Evolutionary conservation across 108 stramenopile species (phyloP).

Genomic region (Mediolabrus comicus): DNA sequence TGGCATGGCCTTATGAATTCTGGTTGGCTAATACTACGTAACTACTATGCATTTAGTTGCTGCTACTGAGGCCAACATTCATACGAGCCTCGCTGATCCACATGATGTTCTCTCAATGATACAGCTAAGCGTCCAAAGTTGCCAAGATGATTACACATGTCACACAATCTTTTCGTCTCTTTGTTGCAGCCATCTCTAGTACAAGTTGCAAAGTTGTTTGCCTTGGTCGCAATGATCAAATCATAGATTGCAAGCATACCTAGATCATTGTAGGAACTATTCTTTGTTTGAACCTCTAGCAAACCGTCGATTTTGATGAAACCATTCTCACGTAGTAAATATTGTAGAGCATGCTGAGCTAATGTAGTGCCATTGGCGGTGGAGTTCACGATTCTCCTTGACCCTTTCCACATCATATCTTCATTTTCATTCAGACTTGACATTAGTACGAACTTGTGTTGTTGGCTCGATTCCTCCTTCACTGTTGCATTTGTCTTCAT

Average conservation of each 20-base stretch:
- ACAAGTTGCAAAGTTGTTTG: constrained; percentile 23
- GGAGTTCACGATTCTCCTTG: background rate
- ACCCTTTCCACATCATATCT: constrained; percentile 22
- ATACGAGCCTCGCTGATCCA: background rate
- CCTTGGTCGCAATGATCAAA: constrained; percentile 21
- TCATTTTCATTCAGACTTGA: constrained; percentile 17
- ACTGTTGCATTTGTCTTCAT: background rate
- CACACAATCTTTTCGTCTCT: background rate
- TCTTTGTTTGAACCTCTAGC: background rate
- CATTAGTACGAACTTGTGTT: constrained; percentile 19
- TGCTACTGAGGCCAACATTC: background rate
- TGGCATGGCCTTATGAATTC: too few species aligned
- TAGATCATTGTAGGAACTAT: background rate
- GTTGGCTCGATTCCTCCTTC: background rate
- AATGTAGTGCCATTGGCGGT: background rate
- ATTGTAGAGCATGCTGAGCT: background rate
- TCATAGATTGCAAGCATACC: constrained; percentile 29
- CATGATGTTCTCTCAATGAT: constrained; percentile 2
- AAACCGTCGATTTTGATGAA: constrained; percentile 3
- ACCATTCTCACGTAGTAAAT: background rate
- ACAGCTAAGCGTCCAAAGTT: constrained; percentile 15
- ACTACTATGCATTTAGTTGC: too few species aligned
- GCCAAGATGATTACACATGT: constrained; percentile 19
- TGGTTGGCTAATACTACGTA: too few species aligned
- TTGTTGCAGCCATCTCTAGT: constrained; percentile 5